Conservation (phyloP, 352 stramenopile species). For the Globisporangium uncinulatum region DNA sequence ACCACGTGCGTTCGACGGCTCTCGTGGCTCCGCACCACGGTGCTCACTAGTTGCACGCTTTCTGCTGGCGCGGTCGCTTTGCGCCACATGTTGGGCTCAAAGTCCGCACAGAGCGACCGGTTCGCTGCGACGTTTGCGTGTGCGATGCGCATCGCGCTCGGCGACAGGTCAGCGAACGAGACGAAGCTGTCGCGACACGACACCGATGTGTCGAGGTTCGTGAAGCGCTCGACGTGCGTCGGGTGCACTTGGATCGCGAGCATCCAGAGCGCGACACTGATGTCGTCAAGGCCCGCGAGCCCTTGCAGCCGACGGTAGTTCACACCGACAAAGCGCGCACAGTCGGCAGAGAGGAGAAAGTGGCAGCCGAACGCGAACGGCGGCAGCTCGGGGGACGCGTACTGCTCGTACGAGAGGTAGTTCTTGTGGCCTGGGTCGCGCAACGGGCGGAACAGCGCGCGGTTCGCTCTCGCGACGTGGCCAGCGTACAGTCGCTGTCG, state of each 20-base stretch:
- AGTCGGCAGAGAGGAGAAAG: slow-evolving; percentile 47
- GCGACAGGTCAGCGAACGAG: slow-evolving; percentile 19
- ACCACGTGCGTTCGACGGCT: background rate
- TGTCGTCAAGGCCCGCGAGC: slow-evolving; percentile 35
- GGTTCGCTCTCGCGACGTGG: slow-evolving; percentile 22
- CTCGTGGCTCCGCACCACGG: background rate
- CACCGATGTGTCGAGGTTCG: slow-evolving; percentile 9
- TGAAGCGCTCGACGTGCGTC: slow-evolving; percentile 13
- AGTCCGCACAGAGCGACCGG: background rate
- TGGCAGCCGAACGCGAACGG: slow-evolving; percentile 36
- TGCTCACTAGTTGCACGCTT: background rate
- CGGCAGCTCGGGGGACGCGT: slow-evolving; percentile 25
- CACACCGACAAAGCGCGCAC: slow-evolving; percentile 22
- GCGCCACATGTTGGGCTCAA: slow-evolving; percentile 4
- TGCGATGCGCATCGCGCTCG: slow-evolving; percentile 16
- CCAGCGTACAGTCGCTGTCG: slow-evolving; percentile 23
- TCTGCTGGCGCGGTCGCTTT: background rate
- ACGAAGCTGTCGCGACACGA: slow-evolving; percentile 14
- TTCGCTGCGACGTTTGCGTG: slow-evolving; percentile 13
- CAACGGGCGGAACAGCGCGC: slow-evolving; percentile 9
- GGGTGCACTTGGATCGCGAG: slow-evolving; percentile 21
- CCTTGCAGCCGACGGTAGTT: slow-evolving; percentile 20
- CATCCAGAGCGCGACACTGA: slow-evolving; percentile 37
- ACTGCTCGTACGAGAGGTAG: slow-evolving; percentile 22
- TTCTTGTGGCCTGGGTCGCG: slow-evolving; percentile 31